Percentiles rank a stretch among this genome's conserved stretches.
Evolutionary conservation across 441 rosid species (phyloP).

Genomic region (Brassica hybrid): DNA sequence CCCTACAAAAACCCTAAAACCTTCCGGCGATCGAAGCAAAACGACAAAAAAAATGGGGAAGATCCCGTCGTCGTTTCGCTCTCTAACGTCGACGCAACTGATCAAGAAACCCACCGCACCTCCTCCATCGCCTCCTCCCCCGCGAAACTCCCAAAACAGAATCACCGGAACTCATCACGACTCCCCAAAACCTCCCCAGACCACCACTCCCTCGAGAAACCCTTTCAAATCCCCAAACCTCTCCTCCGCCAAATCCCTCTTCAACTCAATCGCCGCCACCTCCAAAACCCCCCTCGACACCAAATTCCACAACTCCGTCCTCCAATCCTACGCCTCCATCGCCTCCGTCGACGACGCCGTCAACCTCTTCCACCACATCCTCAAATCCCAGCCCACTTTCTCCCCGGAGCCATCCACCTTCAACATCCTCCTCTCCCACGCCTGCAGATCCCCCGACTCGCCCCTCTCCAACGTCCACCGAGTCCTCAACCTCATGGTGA

Average conservation of each 20-base stretch:
- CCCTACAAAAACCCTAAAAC: conserved; percentile 32
- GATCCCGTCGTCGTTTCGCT: conserved; percentile 62
- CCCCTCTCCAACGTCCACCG: conserved; percentile 54
- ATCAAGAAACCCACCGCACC: conserved; percentile 36
- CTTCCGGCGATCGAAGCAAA: neutral
- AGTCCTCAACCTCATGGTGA: conserved; percentile 61
- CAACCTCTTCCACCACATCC: conserved; percentile 67
- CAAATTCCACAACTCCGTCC: conserved; percentile 67
- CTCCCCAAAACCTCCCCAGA: conserved; percentile 33
- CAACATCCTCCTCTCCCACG: conserved; percentile 54
- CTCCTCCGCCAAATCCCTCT: conserved; percentile 63
- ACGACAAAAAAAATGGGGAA: conserved; percentile 56
- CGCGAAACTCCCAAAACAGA: conserved; percentile 18
- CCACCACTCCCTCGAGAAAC: conserved; percentile 14
- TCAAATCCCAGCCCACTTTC: conserved; percentile 55
- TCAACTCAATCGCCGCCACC: conserved; percentile 56
- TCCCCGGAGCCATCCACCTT: conserved; percentile 64
- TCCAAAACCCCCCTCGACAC: conserved; percentile 46
- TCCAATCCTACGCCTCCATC: conserved; percentile 70
- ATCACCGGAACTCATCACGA: too few species aligned
- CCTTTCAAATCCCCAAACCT: conserved; percentile 63
- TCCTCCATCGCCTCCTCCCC: conserved; percentile 31
- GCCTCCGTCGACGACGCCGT: conserved; percentile 66
- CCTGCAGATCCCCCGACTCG: conserved; percentile 50
- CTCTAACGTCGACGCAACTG: conserved; percentile 45